These are phyloP conservation scores for Quercus phellos DNA, from an alignment of 331 rosid species.

Conservation along the genomic window DNA sequence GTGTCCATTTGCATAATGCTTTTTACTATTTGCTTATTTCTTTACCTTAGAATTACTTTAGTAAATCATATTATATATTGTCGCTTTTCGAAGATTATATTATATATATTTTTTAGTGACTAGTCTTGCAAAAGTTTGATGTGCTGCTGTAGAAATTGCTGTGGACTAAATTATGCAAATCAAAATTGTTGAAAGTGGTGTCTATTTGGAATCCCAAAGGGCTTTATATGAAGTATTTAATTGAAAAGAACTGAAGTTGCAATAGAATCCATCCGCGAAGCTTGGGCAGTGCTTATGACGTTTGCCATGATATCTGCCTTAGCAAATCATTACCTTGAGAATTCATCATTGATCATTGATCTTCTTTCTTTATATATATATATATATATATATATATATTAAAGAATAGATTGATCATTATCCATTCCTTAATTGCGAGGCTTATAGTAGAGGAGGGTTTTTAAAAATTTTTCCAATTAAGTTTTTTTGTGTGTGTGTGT, in stretches of 20 bases:
- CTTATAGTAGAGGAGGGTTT: too few relatives aligned
- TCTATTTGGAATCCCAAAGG: background rate
- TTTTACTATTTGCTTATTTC: constrained; percentile 1
- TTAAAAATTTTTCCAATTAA: too few relatives aligned
- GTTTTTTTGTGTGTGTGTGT: too few relatives aligned
- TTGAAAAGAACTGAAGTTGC: background rate
- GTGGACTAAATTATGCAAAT: too few relatives aligned
- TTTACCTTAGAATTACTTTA: background rate
- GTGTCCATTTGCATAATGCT: background rate
- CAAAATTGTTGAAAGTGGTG: background rate
- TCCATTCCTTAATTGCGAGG: too few relatives aligned
- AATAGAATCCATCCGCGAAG: background rate
- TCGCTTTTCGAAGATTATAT: background rate
- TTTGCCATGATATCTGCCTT: background rate
- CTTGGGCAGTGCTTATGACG: background rate
- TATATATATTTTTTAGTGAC: background rate
- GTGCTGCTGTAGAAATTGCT: too few relatives aligned
- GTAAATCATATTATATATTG: background rate
- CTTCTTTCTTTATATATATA: too few relatives aligned
- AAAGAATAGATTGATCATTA: too few relatives aligned
- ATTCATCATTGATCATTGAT: background rate
- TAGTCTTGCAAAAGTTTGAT: background rate
- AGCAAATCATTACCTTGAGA: background rate
- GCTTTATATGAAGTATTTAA: background rate
- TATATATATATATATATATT: too few relatives aligned